Evolutionary conservation across 352 stramenopile species (phyloP).

Genomic region (Heterotrichella gracilis): DNA sequence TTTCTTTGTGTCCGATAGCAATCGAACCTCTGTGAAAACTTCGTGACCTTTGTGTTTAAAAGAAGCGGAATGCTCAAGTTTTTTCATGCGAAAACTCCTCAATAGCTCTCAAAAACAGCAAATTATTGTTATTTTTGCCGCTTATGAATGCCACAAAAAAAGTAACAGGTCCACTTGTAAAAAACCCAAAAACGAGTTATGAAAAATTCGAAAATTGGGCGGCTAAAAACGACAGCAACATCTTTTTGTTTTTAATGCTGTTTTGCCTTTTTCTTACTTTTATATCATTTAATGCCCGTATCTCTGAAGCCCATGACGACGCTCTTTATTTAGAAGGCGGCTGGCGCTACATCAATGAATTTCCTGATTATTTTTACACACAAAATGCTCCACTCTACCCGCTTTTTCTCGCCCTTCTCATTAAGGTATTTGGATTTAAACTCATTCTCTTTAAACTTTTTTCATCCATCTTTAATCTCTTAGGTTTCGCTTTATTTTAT

Average conservation of each 20-base stretch:
- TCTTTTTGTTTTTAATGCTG: not conserved
- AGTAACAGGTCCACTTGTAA: not conserved
- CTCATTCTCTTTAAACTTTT: not conserved
- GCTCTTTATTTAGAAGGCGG: not conserved
- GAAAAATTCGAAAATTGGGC: not conserved
- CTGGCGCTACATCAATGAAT: not conserved
- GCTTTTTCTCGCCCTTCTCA: not conserved
- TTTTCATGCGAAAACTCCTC: too few species aligned
- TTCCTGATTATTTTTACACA: slow-evolving; percentile 5
- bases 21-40: too few species aligned
- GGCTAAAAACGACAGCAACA: not conserved
- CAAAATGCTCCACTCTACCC: not conserved
- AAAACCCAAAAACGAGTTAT: not conserved
- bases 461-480: not conserved
- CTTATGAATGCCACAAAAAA: not conserved
- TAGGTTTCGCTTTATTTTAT: not conserved
- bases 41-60: too few species aligned
- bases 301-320: not conserved
- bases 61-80: too few species aligned
- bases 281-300: not conserved
- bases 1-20: too few species aligned
- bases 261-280: not conserved
- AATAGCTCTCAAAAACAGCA: too few species aligned
- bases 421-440: not conserved
- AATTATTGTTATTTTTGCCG: slow-evolving; percentile 5